Evolutionary conservation across 1,284 basidiomycete genomes (phyloP), one percentile per base, ranked within the genome.

Genomic region (Ustilago cynodontis): DNA sequence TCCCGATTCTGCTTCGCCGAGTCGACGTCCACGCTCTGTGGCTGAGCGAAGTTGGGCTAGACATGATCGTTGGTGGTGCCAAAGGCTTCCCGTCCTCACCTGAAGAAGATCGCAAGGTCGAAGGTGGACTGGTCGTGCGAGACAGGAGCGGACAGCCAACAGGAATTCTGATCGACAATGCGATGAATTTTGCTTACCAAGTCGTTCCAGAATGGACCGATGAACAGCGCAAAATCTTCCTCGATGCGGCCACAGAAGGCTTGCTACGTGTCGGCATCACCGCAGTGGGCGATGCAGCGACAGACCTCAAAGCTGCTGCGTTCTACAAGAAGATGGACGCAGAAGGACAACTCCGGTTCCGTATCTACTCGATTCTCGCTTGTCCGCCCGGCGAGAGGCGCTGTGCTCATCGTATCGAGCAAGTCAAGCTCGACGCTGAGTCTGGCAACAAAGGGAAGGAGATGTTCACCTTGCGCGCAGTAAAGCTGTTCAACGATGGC

Each of bases 401-500:
- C 10, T 80, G 76, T 41, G 74, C 71, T 20, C 37, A 69, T 33
- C 59, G 52, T 9, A 37, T 65, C 39, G 57, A 61, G 35, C 65
- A 71, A 49, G n/a, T 71, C 18, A 39, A 20, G 20, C 56, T 39
- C 14, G n/a, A n/a, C n/a, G n/a, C n/a, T n/a, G n/a, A 16, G 24
- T 16, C 8, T 20, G 20, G 16, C 41, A 33, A 29, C 47, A 20
- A 14, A 3, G 41, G 37, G 13, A 31, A 37, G 14, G 16, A n/a
- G 33, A 70, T 60, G 59, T 72, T 77, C n/a, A 68, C 70, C 7
- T 28, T 71, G 43, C 75, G 82, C 2, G 78, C 83, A 52, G 89
- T 96, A 79, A 98, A 97, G 86, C 88, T 97, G 2, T 92, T 93
- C 82, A 89, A 91, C 0, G 93, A 94, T 78, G 93, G 92, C 20